Evolutionary conservation across 1,139 yeast genomes (phyloP).

Genomic region (Lodderomyces oxycetoniae): DNA sequence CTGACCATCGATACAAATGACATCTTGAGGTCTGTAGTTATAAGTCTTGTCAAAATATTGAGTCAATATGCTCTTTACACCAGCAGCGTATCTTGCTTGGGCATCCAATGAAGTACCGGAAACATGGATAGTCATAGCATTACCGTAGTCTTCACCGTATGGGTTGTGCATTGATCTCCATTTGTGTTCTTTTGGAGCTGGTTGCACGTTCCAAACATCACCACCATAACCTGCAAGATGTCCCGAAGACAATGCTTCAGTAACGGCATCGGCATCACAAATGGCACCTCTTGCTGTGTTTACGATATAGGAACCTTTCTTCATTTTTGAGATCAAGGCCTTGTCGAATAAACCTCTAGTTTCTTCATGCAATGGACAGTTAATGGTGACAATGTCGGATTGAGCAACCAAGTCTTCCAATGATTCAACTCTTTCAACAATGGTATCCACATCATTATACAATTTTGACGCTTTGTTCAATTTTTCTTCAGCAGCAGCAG

Average conservation of each 20-base stretch:
- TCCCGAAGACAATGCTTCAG: conserved; percentile 66
- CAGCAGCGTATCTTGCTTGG: conserved; percentile 67
- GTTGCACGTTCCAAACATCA: conserved; percentile 81
- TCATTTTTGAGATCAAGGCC: conserved; percentile 64
- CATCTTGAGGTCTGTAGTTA: conserved; percentile 70
- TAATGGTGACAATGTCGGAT: conserved; percentile 73
- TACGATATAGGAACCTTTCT: conserved; percentile 71
- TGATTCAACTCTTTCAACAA: conserved; percentile 56
- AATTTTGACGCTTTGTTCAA: conserved; percentile 37
- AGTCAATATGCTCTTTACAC: conserved; percentile 60
- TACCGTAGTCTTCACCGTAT: conserved; percentile 56
- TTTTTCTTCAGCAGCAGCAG: conserved; percentile 53
- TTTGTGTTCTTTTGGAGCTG: conserved; percentile 72
- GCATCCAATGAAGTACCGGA: conserved; percentile 81
- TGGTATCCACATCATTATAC: conserved; percentile 33
- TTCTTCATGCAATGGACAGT: conserved; percentile 71
- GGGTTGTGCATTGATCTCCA: conserved; percentile 69
- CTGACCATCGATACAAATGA: conserved; percentile 67
- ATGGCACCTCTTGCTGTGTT: conserved; percentile 87
- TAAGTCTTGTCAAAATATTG: conserved; percentile 57
- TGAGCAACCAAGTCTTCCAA: conserved; percentile 65
- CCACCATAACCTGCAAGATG: conserved; percentile 75
- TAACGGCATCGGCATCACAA: conserved; percentile 67
- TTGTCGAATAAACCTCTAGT: conserved; percentile 66
- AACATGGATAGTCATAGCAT: conserved; percentile 83